Conservation (phyloP, 805 yeast genomes). For the Hanseniaspora occidentalis region DNA sequence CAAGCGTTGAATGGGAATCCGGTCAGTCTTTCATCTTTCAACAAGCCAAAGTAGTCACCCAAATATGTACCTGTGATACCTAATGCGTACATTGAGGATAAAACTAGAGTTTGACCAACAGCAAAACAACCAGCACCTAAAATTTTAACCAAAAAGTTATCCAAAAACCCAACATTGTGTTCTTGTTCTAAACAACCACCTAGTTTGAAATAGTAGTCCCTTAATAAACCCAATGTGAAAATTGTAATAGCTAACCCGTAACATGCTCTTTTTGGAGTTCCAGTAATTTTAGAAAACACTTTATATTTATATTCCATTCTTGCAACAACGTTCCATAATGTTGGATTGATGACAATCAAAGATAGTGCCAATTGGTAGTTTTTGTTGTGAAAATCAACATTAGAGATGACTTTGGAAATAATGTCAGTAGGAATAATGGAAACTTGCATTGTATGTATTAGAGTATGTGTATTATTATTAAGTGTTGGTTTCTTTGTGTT, state of each 20-base stretch:
- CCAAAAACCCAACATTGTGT: conserved; percentile 35
- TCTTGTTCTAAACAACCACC: conserved; percentile 67
- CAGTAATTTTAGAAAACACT: conserved; percentile 59
- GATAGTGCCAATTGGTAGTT: conserved; percentile 35
- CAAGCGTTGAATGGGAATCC: conserved; percentile 86
- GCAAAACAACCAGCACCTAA: conserved; percentile 45
- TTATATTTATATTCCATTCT: conserved; percentile 73
- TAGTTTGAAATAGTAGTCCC: conserved; percentile 63
- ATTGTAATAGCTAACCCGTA: conserved; percentile 73
- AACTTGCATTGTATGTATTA: neutral
- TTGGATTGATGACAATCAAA: conserved; percentile 80
- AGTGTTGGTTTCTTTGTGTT: neutral
- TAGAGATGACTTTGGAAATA: conserved; percentile 5
- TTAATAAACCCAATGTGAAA: conserved; percentile 68
- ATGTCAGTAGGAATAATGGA: neutral
- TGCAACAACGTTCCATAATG: conserved; percentile 91
- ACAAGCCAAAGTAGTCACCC: conserved; percentile 94
- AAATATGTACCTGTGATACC: conserved; percentile 95
- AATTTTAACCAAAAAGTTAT: conserved; percentile 19
- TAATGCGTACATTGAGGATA: conserved; percentile 78
- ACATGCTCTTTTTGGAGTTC: conserved; percentile 66
- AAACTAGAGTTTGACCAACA: conserved; percentile 68
- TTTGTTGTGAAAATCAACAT: conserved; percentile 13
- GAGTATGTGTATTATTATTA: neutral
- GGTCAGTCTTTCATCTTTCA: conserved; percentile 82